Percentiles rank a stretch among this genome's conserved stretches.
Conservation (phyloP, 345 rosid genomes). For the Salix exigua region DNA sequence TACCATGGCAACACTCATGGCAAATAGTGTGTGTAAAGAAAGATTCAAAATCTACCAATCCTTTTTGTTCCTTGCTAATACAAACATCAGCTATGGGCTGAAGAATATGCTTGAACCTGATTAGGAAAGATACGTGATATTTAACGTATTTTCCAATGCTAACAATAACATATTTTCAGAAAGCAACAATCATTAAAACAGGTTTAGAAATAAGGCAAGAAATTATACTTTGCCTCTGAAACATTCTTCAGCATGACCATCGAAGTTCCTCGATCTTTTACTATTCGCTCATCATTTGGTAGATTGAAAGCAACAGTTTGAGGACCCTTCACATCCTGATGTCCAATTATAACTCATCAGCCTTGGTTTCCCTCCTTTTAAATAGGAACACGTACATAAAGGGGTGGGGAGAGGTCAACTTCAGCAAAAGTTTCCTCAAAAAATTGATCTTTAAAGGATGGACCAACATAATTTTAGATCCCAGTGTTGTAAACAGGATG, state of each 20-base stretch:
- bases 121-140: slow-evolving; percentile 7
- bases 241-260: slow-evolving; percentile 96
- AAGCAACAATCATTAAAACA: not conserved
- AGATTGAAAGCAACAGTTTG: slow-evolving; percentile 94
- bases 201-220: slow-evolving; percentile 1
- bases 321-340: slow-evolving; percentile 92
- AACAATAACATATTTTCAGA: slow-evolving; percentile 3
- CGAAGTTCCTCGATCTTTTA: slow-evolving; percentile 88
- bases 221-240: slow-evolving; percentile 72
- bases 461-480: not conserved
- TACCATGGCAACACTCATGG: slow-evolving; percentile 96
- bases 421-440: not conserved
- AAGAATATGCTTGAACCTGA: slow-evolving; percentile 84
- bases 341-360: slow-evolving; percentile 22
- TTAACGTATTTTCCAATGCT: slow-evolving; percentile 3
- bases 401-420: not conserved
- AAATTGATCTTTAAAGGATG: not conserved
- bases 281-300: slow-evolving; percentile 90
- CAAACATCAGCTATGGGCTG: slow-evolving; percentile 72
- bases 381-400: too few species aligned
- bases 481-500: not conserved
- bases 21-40: slow-evolving; percentile 91
- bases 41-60: slow-evolving; percentile 88
- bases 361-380: not conserved
- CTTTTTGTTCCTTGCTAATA: slow-evolving; percentile 59